phyloP scores from a whole-genome alignment of 805 yeast species.

The Nakazawaea holstii region DNA sequence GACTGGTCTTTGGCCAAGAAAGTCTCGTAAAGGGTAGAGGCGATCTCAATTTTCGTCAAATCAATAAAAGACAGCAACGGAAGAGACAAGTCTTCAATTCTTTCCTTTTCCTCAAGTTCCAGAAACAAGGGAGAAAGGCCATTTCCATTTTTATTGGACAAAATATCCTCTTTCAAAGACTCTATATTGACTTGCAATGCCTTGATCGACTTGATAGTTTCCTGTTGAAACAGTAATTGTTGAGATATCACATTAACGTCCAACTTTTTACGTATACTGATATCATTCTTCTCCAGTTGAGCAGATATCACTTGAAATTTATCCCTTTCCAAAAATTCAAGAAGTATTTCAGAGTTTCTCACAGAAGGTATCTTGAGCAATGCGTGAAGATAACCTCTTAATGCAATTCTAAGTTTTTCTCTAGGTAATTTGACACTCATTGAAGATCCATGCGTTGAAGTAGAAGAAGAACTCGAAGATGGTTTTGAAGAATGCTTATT shows the following conservation, averaged over 20 bases:
- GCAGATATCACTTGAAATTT: constrained; percentile 31
- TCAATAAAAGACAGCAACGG: constrained; percentile 66
- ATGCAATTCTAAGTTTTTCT: constrained; percentile 71
- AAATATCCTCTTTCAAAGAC: constrained; percentile 25
- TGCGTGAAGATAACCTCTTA: constrained; percentile 64
- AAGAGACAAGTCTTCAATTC: constrained; percentile 57
- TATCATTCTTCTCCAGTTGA: constrained; percentile 45
- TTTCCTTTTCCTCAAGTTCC: constrained; percentile 54
- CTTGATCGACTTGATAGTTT: constrained; percentile 28
- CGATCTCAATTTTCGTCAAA: constrained; percentile 78
- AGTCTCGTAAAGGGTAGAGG: constrained; percentile 77
- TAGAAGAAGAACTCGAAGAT: neutral
- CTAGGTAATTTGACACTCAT: constrained; percentile 39
- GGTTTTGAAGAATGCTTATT: neutral
- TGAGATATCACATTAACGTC: constrained; percentile 54
- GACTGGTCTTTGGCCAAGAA: constrained; percentile 81
- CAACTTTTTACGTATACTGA: constrained; percentile 48
- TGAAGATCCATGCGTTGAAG: constrained; percentile 1
- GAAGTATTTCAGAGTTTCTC: constrained; percentile 43
- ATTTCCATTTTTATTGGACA: constrained; percentile 26
- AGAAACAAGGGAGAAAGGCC: constrained; percentile 59
- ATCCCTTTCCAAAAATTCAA: constrained; percentile 44
- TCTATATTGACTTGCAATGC: constrained; percentile 35
- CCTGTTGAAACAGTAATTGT: constrained; percentile 68
- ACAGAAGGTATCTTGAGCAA: constrained; percentile 52